Evolutionary conservation across 1,284 basidiomycete species (phyloP).

Genomic region (Puccinia hordei): DNA sequence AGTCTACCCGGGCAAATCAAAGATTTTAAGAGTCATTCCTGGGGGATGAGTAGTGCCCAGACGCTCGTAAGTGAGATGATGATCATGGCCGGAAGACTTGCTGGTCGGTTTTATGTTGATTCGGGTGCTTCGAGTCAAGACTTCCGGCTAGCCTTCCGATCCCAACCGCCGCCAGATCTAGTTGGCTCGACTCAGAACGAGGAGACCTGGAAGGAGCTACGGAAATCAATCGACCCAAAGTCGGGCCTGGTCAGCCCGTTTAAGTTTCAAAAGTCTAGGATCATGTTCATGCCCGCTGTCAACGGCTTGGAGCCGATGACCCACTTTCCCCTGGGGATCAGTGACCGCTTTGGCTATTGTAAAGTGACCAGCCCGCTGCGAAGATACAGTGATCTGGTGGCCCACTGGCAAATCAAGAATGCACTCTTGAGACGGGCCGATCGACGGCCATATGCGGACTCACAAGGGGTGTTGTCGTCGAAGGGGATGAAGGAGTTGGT

Average conservation of each 20-base stretch:
- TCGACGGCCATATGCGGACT: constrained; percentile 15
- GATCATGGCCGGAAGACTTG: constrained; percentile 76
- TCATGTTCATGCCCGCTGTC: constrained; percentile 59
- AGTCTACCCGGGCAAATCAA: constrained; percentile 55
- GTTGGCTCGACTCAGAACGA: constrained; percentile 51
- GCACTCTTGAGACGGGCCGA: constrained; percentile 62
- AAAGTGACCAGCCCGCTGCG: constrained; percentile 87
- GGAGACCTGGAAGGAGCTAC: constrained; percentile 59
- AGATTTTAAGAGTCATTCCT: constrained; percentile 62
- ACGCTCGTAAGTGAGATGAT: constrained; percentile 76
- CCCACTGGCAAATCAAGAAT: constrained; percentile 92
- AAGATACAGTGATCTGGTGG: constrained; percentile 78
- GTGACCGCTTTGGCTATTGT: constrained; percentile 72
- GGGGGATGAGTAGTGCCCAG: constrained; percentile 53
- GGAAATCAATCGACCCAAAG: constrained; percentile 62
- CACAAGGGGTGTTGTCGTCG: neutral
- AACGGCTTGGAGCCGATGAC: constrained; percentile 66
- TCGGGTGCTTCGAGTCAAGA: constrained; percentile 60
- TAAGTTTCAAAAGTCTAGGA: constrained; percentile 33
- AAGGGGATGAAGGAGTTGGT: constrained; percentile 37
- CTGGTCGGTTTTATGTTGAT: constrained; percentile 67
- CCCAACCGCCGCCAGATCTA: constrained; percentile 64
- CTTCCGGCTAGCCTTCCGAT: constrained; percentile 69
- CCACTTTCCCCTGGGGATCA: constrained; percentile 75
- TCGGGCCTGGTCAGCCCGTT: constrained; percentile 54